These are phyloP conservation scores for Karstenula rhodostoma DNA, from an alignment of 2,329 filamentous ascomycete genomes.

Conservation along the genomic window DNA sequence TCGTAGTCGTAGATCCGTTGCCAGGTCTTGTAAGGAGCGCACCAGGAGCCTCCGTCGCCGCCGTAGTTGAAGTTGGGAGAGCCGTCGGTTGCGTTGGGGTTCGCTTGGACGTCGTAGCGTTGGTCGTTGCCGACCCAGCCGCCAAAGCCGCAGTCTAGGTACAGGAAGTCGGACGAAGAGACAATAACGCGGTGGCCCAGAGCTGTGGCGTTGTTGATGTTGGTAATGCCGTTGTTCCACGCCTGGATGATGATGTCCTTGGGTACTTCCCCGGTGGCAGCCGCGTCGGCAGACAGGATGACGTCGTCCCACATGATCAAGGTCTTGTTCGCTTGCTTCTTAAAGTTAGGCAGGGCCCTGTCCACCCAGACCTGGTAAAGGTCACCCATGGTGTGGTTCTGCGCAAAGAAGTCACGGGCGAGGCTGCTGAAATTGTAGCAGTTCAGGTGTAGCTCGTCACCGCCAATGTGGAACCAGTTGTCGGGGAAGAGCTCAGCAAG, in stretches of 20 bases:
- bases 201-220: slow-evolving; percentile 61
- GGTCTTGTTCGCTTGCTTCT: slow-evolving; percentile 55
- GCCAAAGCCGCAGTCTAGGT: slow-evolving; percentile 65
- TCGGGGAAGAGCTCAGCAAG: slow-evolving; percentile 61
- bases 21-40: slow-evolving; percentile 67
- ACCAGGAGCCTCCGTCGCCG: slow-evolving; percentile 65
- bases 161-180: slow-evolving; percentile 64
- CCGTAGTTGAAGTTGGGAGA: slow-evolving; percentile 63
- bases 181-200: slow-evolving; percentile 64
- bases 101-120: slow-evolving; percentile 63
- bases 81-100: slow-evolving; percentile 55
- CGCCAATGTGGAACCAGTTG: slow-evolving; percentile 64
- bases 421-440: slow-evolving; percentile 66
- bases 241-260: slow-evolving; percentile 62
- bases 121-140: slow-evolving; percentile 64
- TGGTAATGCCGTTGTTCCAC: slow-evolving; percentile 62
- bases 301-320: slow-evolving; percentile 68
- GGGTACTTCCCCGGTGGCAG: slow-evolving; percentile 57
- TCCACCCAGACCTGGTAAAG: slow-evolving; percentile 65
- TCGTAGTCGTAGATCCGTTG: slow-evolving; percentile 68
- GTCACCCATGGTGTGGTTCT: slow-evolving; percentile 60
- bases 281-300: slow-evolving; percentile 50
- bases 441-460: slow-evolving; percentile 62
- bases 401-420: slow-evolving; percentile 60
- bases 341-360: slow-evolving; percentile 61